These are phyloP conservation scores for Phlebopus sp. DNA, from an alignment of 1,284 basidiomycete species.

Conservation along the genomic window DNA sequence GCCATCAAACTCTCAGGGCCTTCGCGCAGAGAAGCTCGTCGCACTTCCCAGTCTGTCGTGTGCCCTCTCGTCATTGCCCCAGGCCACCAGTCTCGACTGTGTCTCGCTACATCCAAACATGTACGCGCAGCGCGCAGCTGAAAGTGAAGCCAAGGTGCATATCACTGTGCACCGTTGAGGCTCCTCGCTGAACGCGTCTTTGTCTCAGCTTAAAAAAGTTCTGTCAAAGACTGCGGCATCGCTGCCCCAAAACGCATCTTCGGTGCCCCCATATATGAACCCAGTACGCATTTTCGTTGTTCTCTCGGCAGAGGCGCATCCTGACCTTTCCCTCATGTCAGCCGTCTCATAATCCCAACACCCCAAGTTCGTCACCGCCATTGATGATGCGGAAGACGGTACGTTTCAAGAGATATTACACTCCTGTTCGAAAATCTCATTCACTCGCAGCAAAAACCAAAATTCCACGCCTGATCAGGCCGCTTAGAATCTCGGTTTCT, in stretches of 20 bases:
- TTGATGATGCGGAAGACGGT: constrained; percentile 57
- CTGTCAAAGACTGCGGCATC: constrained; percentile 46
- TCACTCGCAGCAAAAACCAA: constrained; percentile 27
- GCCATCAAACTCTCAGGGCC: constrained; percentile 14
- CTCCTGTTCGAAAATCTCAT: constrained; percentile 1
- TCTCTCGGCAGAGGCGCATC: background rate
- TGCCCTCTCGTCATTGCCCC: constrained; percentile 61
- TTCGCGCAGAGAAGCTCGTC: constrained; percentile 50
- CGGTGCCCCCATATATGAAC: constrained; percentile 34
- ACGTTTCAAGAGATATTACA: constrained; percentile 18
- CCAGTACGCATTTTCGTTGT: constrained; percentile 32
- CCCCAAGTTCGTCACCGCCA: constrained; percentile 39
- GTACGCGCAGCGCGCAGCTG: constrained; percentile 61
- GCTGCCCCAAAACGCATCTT: constrained; percentile 28
- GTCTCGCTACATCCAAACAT: constrained; percentile 65
- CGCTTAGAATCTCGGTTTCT: constrained; percentile 13
- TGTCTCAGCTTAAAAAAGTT: constrained; percentile 46
- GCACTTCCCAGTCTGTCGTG: constrained; percentile 68
- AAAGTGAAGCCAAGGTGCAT: constrained; percentile 70
- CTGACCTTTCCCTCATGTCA: constrained; percentile 20
- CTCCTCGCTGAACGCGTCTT: constrained; percentile 7
- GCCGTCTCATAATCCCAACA: constrained; percentile 36
- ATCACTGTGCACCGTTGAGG: background rate
- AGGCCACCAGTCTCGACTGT: constrained; percentile 63
- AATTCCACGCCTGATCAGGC: constrained; percentile 27